Evolutionary conservation across 2,329 filamentous ascomycete genomes (phyloP), one percentile per base, ranked within the genome.

Genomic region (Aspergillus sp.): DNA sequence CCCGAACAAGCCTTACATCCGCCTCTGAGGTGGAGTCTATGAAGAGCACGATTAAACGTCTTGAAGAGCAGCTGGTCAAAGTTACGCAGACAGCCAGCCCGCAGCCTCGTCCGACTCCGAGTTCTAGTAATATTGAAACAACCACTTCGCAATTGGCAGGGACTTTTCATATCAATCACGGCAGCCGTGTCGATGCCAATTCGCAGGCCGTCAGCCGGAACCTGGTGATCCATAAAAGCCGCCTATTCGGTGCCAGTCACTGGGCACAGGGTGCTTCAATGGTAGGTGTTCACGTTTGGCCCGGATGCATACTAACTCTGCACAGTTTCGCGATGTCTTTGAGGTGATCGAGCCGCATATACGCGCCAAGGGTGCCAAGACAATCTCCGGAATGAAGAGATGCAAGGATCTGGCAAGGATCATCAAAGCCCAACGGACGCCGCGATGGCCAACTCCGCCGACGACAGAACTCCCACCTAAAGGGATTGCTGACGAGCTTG

Each of bases 181-280:
- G 81, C 26, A 69, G 62, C 22, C 64, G 66, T 4, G 48, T 68
- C 0, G 64, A 68, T 3, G 71, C 73, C 8, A 66, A 75, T 22
- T 44, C 61, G 12, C 66, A 71, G 3, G 64, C 66, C 0, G 72
- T 79, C 0, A 71, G 69, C 2, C 77, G 78, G 7, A 76, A 76
- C n/a, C 69, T 53, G 30, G 41, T 83, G 8, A 74, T 78, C 18
- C 81, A 71, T 59, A 87, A 87, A 64, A 80, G 79, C 0, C 76
- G 83, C 0, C 65, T 85, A 1, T 83, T 85, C 63, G 84, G 84
- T 0, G 77, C 80, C 53, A 83, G 78, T 51, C 81, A 84, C 62
- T 83, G 81, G 80, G 76, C 84, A n/a, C 83, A 80, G 57, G 75
- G 74, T 2, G 67, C 81, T 11, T 63, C 72, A 0, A 60, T 82